Evolutionary conservation across 2,329 filamentous ascomycete species (phyloP).

Genomic region (Cladorrhinum sp.): DNA sequence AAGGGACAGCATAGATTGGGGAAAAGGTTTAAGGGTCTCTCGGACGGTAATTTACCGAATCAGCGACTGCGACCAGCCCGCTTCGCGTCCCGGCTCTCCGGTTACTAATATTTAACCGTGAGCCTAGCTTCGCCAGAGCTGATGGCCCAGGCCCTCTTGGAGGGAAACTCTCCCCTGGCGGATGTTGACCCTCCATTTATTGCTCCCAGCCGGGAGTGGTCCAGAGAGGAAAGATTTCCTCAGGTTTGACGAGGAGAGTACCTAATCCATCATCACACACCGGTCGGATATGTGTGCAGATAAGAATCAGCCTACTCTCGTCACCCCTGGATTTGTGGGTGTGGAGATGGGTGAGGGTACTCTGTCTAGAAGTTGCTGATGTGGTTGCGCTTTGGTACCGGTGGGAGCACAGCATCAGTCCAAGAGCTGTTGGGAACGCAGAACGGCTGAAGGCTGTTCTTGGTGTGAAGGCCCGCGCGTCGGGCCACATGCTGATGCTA

Average conservation of each 20-base stretch:
- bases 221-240: background rate
- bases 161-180: background rate
- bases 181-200: background rate
- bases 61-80: slow-evolving; percentile 7
- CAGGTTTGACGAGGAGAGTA: background rate
- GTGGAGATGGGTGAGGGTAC: background rate
- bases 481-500: background rate
- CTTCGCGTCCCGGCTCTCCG: slow-evolving; percentile 29
- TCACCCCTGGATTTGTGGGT: background rate
- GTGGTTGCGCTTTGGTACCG: slow-evolving; percentile 12
- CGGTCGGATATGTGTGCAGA: background rate
- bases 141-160: background rate
- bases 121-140: slow-evolving; percentile 12
- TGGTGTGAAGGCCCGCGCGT: background rate
- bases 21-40: slow-evolving; percentile 5
- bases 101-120: slow-evolving; percentile 27
- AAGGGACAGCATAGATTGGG: background rate
- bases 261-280: background rate
- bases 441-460: background rate
- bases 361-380: background rate
- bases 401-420: slow-evolving; percentile 10
- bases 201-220: background rate
- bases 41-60: slow-evolving; percentile 17
- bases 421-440: background rate
- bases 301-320: background rate